phyloP scores from a whole-genome alignment of 2,329 filamentous ascomycete species.

The Stagonosporopsis tanaceti region DNA sequence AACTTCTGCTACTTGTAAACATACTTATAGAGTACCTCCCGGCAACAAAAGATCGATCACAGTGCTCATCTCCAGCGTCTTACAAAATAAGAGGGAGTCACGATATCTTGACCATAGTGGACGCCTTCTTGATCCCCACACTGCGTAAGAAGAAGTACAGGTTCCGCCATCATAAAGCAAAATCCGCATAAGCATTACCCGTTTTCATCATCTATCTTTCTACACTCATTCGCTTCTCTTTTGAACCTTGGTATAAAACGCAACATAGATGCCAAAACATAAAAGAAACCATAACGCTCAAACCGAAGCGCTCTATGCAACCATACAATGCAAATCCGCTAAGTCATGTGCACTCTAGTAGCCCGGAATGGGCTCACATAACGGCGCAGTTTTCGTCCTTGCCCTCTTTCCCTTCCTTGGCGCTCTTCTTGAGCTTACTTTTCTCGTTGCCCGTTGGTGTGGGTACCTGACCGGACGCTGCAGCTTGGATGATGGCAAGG shows the following conservation, averaged over 20 bases:
- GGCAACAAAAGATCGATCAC: too few relatives aligned
- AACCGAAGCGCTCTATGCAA: slow-evolving; percentile 30
- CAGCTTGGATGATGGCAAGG: slow-evolving; percentile 84
- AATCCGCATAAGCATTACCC: slow-evolving; percentile 5
- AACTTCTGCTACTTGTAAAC: too few relatives aligned
- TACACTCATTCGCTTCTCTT: slow-evolving; percentile 10
- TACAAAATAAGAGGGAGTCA: too few relatives aligned
- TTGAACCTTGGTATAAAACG: slow-evolving; percentile 24
- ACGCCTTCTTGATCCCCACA: background rate
- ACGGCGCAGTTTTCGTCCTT: slow-evolving; percentile 52
- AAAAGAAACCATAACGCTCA: slow-evolving; percentile 25
- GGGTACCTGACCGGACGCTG: slow-evolving; percentile 67
- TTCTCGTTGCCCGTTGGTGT: slow-evolving; percentile 30
- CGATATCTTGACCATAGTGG: background rate
- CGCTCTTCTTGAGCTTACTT: slow-evolving; percentile 44
- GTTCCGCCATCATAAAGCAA: too few relatives aligned
- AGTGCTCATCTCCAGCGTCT: too few relatives aligned
- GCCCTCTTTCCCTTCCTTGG: slow-evolving; percentile 26
- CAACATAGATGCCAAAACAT: slow-evolving; percentile 13
- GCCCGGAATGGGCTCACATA: slow-evolving; percentile 35
- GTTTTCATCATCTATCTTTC: slow-evolving; percentile 7
- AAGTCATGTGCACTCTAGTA: slow-evolving; percentile 12
- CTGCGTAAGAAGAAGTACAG: background rate
- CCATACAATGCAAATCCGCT: slow-evolving; percentile 23
- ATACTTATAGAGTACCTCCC: too few relatives aligned